Conservation (phyloP, 2,329 filamentous ascomycete species). For the Ilyonectria mors-panacis region DNA sequence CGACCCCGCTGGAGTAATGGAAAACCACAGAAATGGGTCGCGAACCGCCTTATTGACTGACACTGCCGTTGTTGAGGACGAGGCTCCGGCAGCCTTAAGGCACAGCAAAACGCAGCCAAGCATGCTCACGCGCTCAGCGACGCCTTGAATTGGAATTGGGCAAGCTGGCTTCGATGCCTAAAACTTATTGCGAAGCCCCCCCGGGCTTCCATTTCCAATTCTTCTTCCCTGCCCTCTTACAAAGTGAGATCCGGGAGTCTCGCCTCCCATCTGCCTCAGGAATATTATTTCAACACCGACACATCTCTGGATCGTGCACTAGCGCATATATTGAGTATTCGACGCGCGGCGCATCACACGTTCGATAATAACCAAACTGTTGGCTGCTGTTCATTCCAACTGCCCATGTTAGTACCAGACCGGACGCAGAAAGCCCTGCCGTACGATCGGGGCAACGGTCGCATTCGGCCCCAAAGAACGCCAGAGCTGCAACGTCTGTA, state of each 20-base stretch:
- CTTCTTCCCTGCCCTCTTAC: not conserved
- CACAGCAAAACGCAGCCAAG: slow-evolving; percentile 2
- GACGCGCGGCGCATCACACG: not conserved
- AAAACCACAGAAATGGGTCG: slow-evolving; percentile 14
- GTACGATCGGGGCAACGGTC: slow-evolving; percentile 1
- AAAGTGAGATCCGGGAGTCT: not conserved
- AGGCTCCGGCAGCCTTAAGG: slow-evolving; percentile 25
- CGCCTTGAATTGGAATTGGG: slow-evolving; percentile 4
- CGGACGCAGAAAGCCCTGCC: not conserved
- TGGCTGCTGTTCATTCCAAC: not conserved
- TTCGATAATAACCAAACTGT: not conserved
- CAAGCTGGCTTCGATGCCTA: slow-evolving; percentile 12
- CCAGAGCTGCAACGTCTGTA: slow-evolving; percentile 33
- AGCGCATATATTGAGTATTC: not conserved
- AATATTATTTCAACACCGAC: not conserved
- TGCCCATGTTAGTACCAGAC: slow-evolving; percentile 10
- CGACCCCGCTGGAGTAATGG: not conserved
- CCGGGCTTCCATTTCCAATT: not conserved
- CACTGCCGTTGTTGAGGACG: slow-evolving; percentile 12
- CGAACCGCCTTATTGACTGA: slow-evolving; percentile 4
- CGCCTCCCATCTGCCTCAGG: not conserved
- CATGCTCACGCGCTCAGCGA: not conserved
- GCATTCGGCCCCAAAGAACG: slow-evolving; percentile 15
- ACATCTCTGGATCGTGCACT: not conserved
- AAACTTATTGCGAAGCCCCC: not conserved